Percentiles rank a stretch among this genome's conserved stretches.
Evolutionary conservation across 352 stramenopile species (phyloP).

Genomic region (Phytopythium chamaehyphon): DNA sequence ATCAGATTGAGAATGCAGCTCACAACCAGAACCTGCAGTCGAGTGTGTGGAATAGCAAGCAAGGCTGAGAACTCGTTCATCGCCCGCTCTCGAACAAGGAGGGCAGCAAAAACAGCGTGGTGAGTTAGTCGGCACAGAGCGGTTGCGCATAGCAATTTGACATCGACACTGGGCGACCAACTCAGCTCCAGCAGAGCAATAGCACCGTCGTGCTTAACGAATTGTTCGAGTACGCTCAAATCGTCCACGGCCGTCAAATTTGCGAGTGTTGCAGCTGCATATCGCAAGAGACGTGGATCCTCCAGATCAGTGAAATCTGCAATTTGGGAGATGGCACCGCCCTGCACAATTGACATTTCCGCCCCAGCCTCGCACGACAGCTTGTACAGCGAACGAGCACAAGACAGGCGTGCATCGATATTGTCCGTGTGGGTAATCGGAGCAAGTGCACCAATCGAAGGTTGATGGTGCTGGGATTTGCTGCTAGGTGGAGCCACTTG

Average conservation of each 20-base stretch:
- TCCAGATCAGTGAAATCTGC: conserved; percentile 71
- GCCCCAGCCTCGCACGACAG: conserved; percentile 54
- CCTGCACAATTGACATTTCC: conserved; percentile 57
- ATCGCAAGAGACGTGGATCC: conserved; percentile 43
- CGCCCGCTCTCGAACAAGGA: conserved; percentile 29
- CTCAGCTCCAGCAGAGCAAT: conserved; percentile 63
- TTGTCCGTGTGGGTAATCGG: conserved; percentile 26
- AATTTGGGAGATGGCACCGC: conserved; percentile 61
- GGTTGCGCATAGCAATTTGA: conserved; percentile 65
- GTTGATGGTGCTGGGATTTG: neutral
- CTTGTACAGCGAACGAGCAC: conserved; percentile 75
- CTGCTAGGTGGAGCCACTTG: conserved; percentile 5
- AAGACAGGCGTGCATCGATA: conserved; percentile 53
- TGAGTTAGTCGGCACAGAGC: conserved; percentile 59
- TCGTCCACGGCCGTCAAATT: conserved; percentile 40
- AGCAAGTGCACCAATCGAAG: no score
- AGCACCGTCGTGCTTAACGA: conserved; percentile 48
- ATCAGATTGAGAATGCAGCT: conserved; percentile 73
- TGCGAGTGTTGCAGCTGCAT: conserved; percentile 54
- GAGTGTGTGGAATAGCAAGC: conserved; percentile 48
- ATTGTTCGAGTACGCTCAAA: conserved; percentile 29
- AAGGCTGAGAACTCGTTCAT: conserved; percentile 73
- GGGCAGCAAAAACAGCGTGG: conserved; percentile 23
- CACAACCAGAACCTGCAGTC: conserved; percentile 56
- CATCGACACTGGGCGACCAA: conserved; percentile 57